A percentile compares a stretch with the other conserved stretches of the same genome.
Evolutionary conservation across 768 basidiomycete species (phyloP).

Genomic region (Mrakia gelida): DNA sequence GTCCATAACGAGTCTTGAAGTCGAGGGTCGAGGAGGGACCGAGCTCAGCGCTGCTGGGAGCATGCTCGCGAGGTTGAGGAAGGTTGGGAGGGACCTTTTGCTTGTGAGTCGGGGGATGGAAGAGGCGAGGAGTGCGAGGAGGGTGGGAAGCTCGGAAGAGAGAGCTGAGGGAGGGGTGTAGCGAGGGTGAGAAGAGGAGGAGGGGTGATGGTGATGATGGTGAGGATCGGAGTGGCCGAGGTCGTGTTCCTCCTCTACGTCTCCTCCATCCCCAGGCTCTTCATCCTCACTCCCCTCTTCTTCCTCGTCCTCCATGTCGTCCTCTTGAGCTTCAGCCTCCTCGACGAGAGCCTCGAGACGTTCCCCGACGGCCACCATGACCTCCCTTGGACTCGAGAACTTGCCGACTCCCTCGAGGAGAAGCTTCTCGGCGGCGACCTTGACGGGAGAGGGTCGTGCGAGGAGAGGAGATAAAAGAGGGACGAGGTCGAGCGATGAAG

Average conservation of each 20-base stretch:
- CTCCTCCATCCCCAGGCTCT: neutral
- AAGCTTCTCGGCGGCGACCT: neutral
- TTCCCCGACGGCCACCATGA: slow-evolving; percentile 21
- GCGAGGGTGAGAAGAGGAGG: neutral
- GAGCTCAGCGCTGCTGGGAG: slow-evolving; percentile 8
- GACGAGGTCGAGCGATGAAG: slow-evolving; percentile 7
- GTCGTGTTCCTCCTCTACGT: neutral
- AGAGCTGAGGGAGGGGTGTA: neutral
- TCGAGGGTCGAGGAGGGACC: neutral
- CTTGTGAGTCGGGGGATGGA: slow-evolving; percentile 17
- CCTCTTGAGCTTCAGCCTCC: slow-evolving; percentile 10
- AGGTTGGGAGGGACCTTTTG: slow-evolving; percentile 12
- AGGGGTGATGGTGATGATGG: neutral
- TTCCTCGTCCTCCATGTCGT: neutral
- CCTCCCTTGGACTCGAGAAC: slow-evolving; percentile 6
- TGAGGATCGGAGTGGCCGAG: slow-evolving; percentile 12
- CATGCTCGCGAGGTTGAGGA: slow-evolving; percentile 14
- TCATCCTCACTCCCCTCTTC: neutral
- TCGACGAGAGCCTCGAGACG: slow-evolving; percentile 20
- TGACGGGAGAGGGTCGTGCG: slow-evolving; percentile 5
- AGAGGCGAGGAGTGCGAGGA: slow-evolving; percentile 9
- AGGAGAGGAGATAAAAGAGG: slow-evolving; percentile 17
- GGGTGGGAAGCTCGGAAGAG: slow-evolving; percentile 9
- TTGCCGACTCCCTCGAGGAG: slow-evolving; percentile 9
- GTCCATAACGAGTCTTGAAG: neutral